Evolutionary conservation across 1,284 basidiomycete genomes (phyloP).

Genomic region (Puccinia polysora): DNA sequence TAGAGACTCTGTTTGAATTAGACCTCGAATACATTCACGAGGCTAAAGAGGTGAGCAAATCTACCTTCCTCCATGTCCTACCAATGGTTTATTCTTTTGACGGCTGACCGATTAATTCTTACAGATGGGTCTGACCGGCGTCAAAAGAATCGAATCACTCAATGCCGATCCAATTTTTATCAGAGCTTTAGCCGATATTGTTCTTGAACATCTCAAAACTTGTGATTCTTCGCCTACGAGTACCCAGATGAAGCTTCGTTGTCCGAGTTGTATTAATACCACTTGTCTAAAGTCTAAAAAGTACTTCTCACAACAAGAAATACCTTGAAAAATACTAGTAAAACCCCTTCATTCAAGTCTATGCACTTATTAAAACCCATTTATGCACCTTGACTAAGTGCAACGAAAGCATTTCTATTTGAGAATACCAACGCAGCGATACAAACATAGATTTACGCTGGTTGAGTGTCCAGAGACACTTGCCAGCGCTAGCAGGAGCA

Average conservation of each 20-base stretch:
- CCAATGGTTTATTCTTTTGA: constrained; percentile 40
- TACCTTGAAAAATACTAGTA: no score
- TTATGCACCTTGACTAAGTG: no score
- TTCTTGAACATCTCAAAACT: constrained; percentile 66
- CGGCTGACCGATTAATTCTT: constrained; percentile 21
- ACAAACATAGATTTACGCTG: no score
- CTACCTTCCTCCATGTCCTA: constrained; percentile 29
- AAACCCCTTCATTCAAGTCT: no score
- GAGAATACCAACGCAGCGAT: no score
- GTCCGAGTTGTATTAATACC: constrained; percentile 85
- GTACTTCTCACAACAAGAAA: constrained; percentile 62
- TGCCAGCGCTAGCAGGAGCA: no score
- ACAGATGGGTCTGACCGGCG: constrained; percentile 76
- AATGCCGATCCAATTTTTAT: constrained; percentile 98
- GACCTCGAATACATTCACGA: constrained; percentile 91
- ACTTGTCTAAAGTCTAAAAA: constrained; percentile 80
- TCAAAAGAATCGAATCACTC: constrained; percentile 86
- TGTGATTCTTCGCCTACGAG: constrained; percentile 56
- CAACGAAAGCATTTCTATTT: no score
- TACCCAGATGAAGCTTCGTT: constrained; percentile 78
- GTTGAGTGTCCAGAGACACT: no score
- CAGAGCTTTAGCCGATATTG: constrained; percentile 90
- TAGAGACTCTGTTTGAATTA: constrained; percentile 95
- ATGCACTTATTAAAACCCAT: no score
- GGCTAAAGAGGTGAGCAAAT: constrained; percentile 69